Base-by-base conservation (phyloP, 2,329 filamentous ascomycete genomes). In the Cercospora sp. region DNA sequence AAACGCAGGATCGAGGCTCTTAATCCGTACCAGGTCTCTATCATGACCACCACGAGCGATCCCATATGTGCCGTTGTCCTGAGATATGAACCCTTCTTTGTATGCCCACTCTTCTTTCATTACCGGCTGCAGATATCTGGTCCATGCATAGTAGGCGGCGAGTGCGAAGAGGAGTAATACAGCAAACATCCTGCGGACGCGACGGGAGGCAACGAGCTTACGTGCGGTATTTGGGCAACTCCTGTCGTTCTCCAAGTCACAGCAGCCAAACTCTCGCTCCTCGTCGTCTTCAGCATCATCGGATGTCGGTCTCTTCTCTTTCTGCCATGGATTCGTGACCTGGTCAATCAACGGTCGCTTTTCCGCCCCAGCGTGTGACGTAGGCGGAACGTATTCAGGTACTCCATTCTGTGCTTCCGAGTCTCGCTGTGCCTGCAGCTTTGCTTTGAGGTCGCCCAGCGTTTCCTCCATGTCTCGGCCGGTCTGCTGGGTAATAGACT, bases 1-100 rank as follows among this genome's bases (percentile, higher is more conserved):
- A 60, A 71, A 76, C 3, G 77, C 72, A 28, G 80, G 72, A 71
- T 87, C 82, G 70, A 89, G 73, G 13, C 81, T 80, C 72, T 80
- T 80, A 61, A 89, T 74, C 55, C 84, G 82, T 10, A 84, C 79
- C 74, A 88, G 79, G 68, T 81, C 81, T 57, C 73, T 69, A 37
- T 70, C 67, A 18, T 75, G 66, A 5, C 75, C 74, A 43, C 70
- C 74, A 32, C 65, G 71, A 5, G 76, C 74, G 13, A 76, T 70
- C 9, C 75, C 78, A 60, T 75, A 78, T 2, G 76, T 75, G 7
- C 72, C 76, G 34, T 74, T 74, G 8, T 59, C 34, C 34, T 69
- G 65, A 18, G 72, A 59, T 21, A 76, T 59, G 37, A 83, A 80
- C 5, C 77, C 76, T 51, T 74, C 72, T 58, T 79, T 65, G 53